These are phyloP conservation scores for Rosa rugosa DNA, from an alignment of 306 rosid genomes.

Conservation along the genomic window DNA sequence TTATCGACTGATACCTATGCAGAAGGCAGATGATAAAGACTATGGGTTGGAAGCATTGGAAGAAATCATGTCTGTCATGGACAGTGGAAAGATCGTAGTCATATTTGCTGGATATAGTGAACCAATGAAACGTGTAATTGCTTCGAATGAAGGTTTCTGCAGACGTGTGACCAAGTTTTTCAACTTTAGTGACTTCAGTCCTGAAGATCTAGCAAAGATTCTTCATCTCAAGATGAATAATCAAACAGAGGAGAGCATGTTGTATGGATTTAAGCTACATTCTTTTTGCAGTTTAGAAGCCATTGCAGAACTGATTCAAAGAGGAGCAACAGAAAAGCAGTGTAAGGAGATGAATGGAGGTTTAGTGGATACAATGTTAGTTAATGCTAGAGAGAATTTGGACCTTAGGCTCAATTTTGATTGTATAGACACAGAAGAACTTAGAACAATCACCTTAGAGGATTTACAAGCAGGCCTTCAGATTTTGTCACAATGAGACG, in stretches of 20 bases:
- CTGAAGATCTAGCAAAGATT: conserved; percentile 76
- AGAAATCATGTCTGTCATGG: conserved; percentile 99
- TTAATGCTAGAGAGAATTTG: conserved; percentile 86
- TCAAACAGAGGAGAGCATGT: conserved; percentile 59
- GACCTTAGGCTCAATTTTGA: conserved; percentile 85
- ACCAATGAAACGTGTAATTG: conserved; percentile 91
- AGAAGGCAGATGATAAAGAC: conserved; percentile 91
- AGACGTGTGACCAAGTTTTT: conserved; percentile 97
- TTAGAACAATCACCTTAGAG: conserved; percentile 67
- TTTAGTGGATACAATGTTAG: conserved; percentile 71
- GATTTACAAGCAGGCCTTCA: conserved; percentile 77
- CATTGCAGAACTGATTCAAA: conserved; percentile 56
- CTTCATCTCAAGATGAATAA: conserved; percentile 80
- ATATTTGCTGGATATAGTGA: conserved; percentile 91
- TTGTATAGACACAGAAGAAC: conserved; percentile 81
- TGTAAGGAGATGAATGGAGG: conserved; percentile 89
- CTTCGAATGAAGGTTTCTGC: conserved; percentile 90
- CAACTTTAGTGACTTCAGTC: conserved; percentile 69
- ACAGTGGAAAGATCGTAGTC: conserved; percentile 83
- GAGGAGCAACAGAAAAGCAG: conserved; percentile 67
- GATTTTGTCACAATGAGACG: conserved; percentile 44
- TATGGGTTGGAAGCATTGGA: conserved; percentile 95
- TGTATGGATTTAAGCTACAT: conserved; percentile 84
- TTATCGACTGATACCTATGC: conserved; percentile 89
- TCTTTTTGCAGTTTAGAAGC: conserved; percentile 61